Conservation (phyloP, 768 basidiomycete genomes). For the Gautieria morchelliformis region DNA sequence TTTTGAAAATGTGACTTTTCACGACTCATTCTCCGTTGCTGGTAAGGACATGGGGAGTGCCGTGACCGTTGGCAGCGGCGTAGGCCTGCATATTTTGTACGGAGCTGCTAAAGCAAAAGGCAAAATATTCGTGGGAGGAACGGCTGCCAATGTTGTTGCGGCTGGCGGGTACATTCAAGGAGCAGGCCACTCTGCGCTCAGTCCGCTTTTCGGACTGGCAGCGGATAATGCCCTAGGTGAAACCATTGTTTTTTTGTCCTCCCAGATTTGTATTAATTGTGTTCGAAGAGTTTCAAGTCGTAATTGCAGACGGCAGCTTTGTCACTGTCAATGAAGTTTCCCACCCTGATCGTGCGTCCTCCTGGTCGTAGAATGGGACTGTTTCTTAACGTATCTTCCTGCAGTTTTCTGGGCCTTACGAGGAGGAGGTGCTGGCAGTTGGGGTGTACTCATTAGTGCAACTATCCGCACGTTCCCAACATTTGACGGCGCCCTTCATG, state of each 20-base stretch:
- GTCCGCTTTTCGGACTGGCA: conserved; percentile 18
- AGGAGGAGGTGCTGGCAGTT: conserved; percentile 22
- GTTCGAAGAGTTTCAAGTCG: conserved; percentile 19
- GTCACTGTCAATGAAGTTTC: conserved; percentile 18
- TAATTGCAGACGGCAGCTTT: conserved; percentile 22
- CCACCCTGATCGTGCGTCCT: conserved; percentile 17
- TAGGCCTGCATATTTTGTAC: conserved; percentile 16
- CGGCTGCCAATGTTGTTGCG: conserved; percentile 19
- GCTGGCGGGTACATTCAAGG: conserved; percentile 27
- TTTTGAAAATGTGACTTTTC: conserved; percentile 26
- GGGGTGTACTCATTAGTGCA: conserved; percentile 29
- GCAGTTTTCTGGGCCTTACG: conserved; percentile 16
- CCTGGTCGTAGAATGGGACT: background rate
- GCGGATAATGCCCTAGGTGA: conserved; percentile 20
- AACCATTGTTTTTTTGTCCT: background rate
- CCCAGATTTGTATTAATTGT: background rate
- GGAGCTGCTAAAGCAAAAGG: conserved; percentile 13
- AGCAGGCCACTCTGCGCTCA: conserved; percentile 21
- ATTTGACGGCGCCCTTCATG: conserved; percentile 16
- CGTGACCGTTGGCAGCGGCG: conserved; percentile 23
- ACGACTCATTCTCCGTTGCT: conserved; percentile 13
- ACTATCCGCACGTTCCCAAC: conserved; percentile 27
- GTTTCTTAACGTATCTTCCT: background rate
- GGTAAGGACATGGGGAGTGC: conserved; percentile 17
- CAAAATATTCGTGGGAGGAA: conserved; percentile 19